Percentiles rank a stretch among this genome's conserved stretches.
These are phyloP conservation scores for Euphorbia pulcherrima DNA, from an alignment of 345 rosid genomes.

Conservation along the genomic window DNA sequence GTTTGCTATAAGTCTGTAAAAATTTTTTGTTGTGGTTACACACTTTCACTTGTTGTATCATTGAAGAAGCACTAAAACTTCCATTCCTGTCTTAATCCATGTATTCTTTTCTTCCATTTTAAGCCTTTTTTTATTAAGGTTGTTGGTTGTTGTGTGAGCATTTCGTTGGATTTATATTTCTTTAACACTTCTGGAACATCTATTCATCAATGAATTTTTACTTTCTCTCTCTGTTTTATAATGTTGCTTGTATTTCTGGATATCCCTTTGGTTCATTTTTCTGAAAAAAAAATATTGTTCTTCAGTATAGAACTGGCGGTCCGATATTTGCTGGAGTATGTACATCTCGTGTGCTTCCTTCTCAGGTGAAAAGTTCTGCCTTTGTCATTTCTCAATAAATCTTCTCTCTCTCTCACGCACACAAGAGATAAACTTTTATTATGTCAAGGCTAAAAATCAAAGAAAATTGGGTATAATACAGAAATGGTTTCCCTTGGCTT, in stretches of 20 bases:
- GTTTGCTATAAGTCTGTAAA: background rate
- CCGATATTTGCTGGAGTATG: constrained; percentile 91
- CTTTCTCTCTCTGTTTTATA: background rate
- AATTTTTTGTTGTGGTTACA: background rate
- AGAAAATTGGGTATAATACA: background rate
- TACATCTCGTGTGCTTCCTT: constrained; percentile 57
- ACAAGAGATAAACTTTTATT: background rate
- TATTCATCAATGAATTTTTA: background rate
- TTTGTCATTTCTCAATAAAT: background rate
- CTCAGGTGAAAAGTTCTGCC: constrained; percentile 54
- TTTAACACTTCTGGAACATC: background rate
- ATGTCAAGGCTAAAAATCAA: background rate
- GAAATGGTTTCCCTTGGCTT: background rate
- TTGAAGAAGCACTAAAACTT: background rate
- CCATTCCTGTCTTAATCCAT: background rate
- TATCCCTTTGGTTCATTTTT: background rate
- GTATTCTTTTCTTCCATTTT: background rate
- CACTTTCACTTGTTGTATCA: background rate
- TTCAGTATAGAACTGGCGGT: constrained; percentile 69
- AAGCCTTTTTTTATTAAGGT: background rate
- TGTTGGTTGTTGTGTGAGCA: background rate
- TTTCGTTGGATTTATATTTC: background rate
- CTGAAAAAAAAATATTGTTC: background rate
- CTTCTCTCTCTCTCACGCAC: background rate
- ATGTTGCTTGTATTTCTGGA: background rate